Conservation (phyloP, 1,284 basidiomycete species). For the Apiotrichum montevideense region DNA sequence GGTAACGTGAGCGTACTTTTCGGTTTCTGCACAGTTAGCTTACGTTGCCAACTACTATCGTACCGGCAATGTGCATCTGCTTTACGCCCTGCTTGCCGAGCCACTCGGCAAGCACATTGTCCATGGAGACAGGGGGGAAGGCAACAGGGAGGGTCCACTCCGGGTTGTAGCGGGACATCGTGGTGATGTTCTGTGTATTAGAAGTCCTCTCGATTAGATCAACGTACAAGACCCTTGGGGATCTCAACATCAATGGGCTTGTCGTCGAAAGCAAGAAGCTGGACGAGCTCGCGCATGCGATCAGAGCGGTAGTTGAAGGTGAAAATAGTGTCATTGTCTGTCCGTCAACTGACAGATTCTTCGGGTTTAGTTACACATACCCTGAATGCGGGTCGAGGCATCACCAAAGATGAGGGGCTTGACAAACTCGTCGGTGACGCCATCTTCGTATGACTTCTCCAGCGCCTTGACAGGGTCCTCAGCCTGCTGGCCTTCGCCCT, state of each 20-base stretch:
- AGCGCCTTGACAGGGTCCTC: conserved; percentile 62
- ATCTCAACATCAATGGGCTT: conserved; percentile 74
- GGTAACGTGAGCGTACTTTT: conserved; percentile 91
- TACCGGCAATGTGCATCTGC: conserved; percentile 78
- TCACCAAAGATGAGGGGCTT: conserved; percentile 84
- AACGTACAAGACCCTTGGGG: conserved; percentile 69
- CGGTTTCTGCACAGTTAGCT: conserved; percentile 59
- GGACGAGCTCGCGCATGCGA: conserved; percentile 78
- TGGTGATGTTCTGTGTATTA: conserved; percentile 62
- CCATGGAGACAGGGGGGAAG: conserved; percentile 84
- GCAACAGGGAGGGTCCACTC: conserved; percentile 80
- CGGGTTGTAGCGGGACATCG: conserved; percentile 87
- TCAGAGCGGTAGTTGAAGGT: conserved; percentile 94
- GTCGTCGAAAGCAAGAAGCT: conserved; percentile 70
- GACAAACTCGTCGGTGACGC: conserved; percentile 85
- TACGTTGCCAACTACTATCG: conserved; percentile 13
- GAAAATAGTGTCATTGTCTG: conserved; percentile 70
- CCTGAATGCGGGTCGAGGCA: conserved; percentile 70
- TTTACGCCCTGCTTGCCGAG: conserved; percentile 67
- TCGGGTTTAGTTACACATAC: conserved; percentile 44
- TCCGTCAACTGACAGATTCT: conserved; percentile 7
- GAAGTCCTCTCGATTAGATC: neutral
- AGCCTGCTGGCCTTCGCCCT: conserved; percentile 62
- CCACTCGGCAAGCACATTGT: conserved; percentile 86
- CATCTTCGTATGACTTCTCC: conserved; percentile 66